phyloP scores from a whole-genome alignment of 2,329 filamentous ascomycete species.

The Aureobasidium zeae region DNA sequence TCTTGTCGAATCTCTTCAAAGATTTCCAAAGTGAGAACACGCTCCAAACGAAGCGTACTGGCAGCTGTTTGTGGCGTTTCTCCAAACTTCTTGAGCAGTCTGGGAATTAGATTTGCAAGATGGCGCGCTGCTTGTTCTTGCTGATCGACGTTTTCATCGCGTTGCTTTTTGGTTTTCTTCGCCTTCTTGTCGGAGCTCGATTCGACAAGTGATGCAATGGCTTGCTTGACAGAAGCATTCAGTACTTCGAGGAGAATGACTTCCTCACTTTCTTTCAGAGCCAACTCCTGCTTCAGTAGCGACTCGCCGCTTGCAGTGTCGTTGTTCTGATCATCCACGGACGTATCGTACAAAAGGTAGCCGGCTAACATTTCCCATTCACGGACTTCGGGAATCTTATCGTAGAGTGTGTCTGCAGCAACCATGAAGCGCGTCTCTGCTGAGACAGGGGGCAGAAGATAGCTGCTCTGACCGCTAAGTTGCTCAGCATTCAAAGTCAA shows the following conservation, averaged over 20 bases:
- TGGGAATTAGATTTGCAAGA: constrained; percentile 70
- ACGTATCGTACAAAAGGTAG: constrained; percentile 89
- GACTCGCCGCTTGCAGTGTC: constrained; percentile 51
- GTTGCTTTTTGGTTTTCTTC: constrained; percentile 50
- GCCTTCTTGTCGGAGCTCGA: constrained; percentile 46
- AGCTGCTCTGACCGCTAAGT: constrained; percentile 28
- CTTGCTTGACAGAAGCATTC: constrained; percentile 68
- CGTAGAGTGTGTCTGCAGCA: constrained; percentile 76
- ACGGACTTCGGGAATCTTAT: constrained; percentile 68
- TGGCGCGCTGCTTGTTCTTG: constrained; percentile 71
- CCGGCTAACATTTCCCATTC: constrained; percentile 84
- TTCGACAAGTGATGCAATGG: constrained; percentile 57
- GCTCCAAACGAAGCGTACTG: constrained; percentile 74
- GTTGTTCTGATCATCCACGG: constrained; percentile 43
- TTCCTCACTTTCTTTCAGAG: constrained; percentile 68
- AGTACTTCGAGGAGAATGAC: constrained; percentile 78
- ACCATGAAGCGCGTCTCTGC: constrained; percentile 76
- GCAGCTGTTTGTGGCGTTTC: constrained; percentile 80
- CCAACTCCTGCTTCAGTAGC: constrained; percentile 61
- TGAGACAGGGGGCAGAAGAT: constrained; percentile 51
- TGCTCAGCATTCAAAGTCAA: constrained; percentile 42
- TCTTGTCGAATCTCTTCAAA: constrained; percentile 87
- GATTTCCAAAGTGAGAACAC: constrained; percentile 74
- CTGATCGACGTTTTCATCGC: constrained; percentile 54
- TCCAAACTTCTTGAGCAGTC: constrained; percentile 84